Evolutionary conservation across 1,284 basidiomycete species (phyloP), one percentile per base, ranked within the genome.

Genomic region (Lentinula novae-zelandiae): DNA sequence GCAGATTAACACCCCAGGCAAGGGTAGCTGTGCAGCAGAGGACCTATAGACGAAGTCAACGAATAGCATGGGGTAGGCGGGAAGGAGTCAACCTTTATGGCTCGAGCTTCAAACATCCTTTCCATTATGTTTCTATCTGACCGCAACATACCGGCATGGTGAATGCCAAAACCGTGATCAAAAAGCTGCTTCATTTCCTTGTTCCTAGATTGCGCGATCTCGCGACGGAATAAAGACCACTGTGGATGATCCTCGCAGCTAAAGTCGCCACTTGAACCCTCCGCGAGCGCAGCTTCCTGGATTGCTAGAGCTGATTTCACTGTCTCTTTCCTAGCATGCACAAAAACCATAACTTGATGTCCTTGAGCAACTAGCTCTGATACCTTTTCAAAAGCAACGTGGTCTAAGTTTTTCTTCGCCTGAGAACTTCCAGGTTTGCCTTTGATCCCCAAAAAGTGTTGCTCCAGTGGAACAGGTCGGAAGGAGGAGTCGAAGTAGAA

Each of bases 291-390:
- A 64, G 90, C 83, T 65, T 99, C 97, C 61, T 88, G 87, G 13
- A 99, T 80, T n/a, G 83, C 85, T 69, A 89, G 78, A 0, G 96
- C 95, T 0, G 93, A 87, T 72, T 97, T 98, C 63, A 99, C 97
- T 0, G 97, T 99, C 70, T 99, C 97, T 74, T 98, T 99, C 33
- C 97, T 86, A 15, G 97, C 95, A 73, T 99, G 97, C 9, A 99
- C 97, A 70, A 99, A 99, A 0, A 99, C 95, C 96, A 99, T 99
- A 61, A 98, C 95, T 74, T 99, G 97, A 74, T 99, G 97, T 0
- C 95, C 96, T 68, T 89, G 85, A 54, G 77, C 81, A 13, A 97
- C 91, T 8, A 97, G 79, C 51, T 92, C 89, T 0, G 87, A 83
- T 8, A 96, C 92, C 75, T 98, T 98, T 68, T 97, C 85, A 69